Conservation (phyloP, 768 basidiomycete genomes). For the Macrolepiota dolichaula region DNA sequence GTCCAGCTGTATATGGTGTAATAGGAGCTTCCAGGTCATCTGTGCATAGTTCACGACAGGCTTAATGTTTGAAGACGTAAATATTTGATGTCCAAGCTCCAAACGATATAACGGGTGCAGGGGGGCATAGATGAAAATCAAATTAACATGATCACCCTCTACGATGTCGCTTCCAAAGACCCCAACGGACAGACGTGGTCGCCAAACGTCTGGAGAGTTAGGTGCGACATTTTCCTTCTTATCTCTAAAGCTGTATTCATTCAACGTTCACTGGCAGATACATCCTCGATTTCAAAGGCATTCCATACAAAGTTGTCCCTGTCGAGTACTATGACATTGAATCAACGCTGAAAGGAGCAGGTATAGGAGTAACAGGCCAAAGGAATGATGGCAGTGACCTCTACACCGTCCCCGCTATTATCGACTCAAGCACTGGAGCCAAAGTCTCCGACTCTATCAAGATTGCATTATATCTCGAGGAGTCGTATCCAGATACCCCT, state of each 20-base stretch:
- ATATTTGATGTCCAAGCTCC: neutral
- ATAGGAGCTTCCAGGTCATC: no score
- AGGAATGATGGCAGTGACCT: conserved; percentile 1
- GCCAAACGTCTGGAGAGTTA: neutral
- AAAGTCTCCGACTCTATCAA: conserved; percentile 13
- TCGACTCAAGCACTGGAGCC: conserved; percentile 2
- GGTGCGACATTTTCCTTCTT: neutral
- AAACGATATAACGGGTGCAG: neutral
- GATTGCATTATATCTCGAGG: conserved; percentile 15
- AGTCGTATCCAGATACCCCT: conserved; percentile 4
- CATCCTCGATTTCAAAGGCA: neutral
- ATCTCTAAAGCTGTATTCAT: neutral
- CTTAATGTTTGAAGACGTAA: neutral
- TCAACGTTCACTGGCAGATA: neutral
- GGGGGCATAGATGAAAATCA: neutral
- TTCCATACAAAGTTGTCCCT: neutral
- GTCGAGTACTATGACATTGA: conserved; percentile 11
- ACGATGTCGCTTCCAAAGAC: neutral
- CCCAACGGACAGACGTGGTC: neutral
- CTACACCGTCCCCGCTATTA: conserved; percentile 14
- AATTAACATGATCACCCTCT: neutral
- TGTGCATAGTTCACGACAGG: no score
- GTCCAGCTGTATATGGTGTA: no score
- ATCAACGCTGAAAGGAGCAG: neutral
- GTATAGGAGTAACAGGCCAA: neutral